Evolutionary conservation across 495 filamentous ascomycete species (phyloP), one percentile per base, ranked within the genome.

Genomic region (Immersiella caudata): DNA sequence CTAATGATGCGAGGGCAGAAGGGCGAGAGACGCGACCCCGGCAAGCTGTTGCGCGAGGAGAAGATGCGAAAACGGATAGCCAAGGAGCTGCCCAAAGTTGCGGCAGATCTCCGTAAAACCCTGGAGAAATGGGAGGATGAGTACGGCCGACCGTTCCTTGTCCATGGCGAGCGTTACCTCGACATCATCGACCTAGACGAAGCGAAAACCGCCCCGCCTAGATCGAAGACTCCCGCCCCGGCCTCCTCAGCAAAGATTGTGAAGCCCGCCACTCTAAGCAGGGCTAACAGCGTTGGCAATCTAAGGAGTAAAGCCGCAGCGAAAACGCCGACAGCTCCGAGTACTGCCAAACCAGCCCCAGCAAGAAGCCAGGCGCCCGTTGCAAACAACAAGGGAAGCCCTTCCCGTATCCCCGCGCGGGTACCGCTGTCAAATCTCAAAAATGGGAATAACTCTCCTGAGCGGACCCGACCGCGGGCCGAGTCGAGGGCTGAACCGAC

Each of bases 61-160:
- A 98, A 97, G 84, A 95, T 97, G 92, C 87, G 95, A 50, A 99
- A 98, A 85, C 83, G 93, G 26, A 96, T 98, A 66, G 84, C 93
- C 18, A 97, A 97, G 78, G 95, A 99, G 69, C 83, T 99, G 52
- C 95, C 95, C 6, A 98, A 95, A 78, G 83, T 99, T 18, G 91
- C 93, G 62, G 83, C 83, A 0, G 93, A 98, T 11, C 81, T 99
- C 51, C 88, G 85, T 67, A 96, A 89, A 71, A 82, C 85, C 82
- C 82, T 99, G 29, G 93, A 96, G 79, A 79, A 85, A 40, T 99
- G 91, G 91, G 96, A 97, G 75, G 91, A 96, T 65, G 94, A 97
- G 67, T 97, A 92, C 74, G 93, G 94, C 35, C 87, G 93, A 49
- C 92, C 94, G 22, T 97, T 98, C 83, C 81, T 94, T 49, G 93